Conservation (phyloP, 2,329 filamentous ascomycete species). For the Aspergillus proliferans region DNA sequence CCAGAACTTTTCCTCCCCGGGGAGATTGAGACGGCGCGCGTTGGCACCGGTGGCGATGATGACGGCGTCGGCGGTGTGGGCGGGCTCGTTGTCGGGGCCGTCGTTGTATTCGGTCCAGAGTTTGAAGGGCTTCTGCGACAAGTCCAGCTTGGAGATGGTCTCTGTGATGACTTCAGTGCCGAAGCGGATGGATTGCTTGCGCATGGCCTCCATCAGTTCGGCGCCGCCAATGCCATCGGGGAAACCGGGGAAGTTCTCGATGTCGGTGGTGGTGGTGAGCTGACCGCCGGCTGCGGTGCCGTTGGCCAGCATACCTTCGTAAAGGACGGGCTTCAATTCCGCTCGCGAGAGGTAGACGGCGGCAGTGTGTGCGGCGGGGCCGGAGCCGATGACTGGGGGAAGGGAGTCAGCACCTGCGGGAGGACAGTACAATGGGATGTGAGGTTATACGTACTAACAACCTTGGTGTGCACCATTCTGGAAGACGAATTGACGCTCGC, state of each 20-base stretch:
- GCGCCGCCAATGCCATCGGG: slow-evolving; percentile 78
- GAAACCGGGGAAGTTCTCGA: slow-evolving; percentile 98
- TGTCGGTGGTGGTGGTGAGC: slow-evolving; percentile 94
- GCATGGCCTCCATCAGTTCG: slow-evolving; percentile 94
- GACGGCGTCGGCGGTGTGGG: slow-evolving; percentile 80
- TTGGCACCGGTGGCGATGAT: slow-evolving; percentile 96
- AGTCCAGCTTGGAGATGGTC: slow-evolving; percentile 82
- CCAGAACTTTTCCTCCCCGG: slow-evolving; percentile 94
- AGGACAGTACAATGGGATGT: slow-evolving; percentile 7
- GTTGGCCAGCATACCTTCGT: slow-evolving; percentile 96
- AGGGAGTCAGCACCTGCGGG: slow-evolving; percentile 12
- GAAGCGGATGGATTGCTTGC: slow-evolving; percentile 81
- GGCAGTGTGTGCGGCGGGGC: slow-evolving; percentile 94
- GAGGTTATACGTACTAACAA: slow-evolving; percentile 63
- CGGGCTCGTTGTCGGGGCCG: slow-evolving; percentile 58
- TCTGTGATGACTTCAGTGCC: slow-evolving; percentile 90
- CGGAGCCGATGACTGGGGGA: slow-evolving; percentile 72
- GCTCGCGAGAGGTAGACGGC: slow-evolving; percentile 93
- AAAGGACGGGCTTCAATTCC: slow-evolving; percentile 89
- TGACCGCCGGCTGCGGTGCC: slow-evolving; percentile 94
- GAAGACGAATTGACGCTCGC: slow-evolving; percentile 35
- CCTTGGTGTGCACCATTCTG: slow-evolving; percentile 81
- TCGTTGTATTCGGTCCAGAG: slow-evolving; percentile 88
- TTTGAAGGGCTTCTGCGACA: slow-evolving; percentile 79
- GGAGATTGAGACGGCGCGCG: slow-evolving; percentile 72